Evolutionary conservation across 805 yeast species (phyloP).

Genomic region (Scheffersomyces spartinae): DNA sequence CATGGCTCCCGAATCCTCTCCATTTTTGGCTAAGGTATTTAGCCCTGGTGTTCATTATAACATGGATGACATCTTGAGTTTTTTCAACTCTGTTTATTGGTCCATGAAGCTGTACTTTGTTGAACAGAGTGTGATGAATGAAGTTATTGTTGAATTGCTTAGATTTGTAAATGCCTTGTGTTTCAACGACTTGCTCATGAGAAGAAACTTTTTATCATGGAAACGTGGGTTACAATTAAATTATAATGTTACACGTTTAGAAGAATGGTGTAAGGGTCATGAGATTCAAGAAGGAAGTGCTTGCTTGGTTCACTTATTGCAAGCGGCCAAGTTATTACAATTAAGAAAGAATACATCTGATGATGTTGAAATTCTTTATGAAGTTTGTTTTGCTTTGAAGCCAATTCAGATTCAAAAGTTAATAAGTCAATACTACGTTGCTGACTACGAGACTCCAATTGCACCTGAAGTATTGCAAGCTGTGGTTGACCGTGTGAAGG

Average conservation of each 20-base stretch:
- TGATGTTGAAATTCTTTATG: slow-evolving; percentile 86
- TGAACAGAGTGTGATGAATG: slow-evolving; percentile 74
- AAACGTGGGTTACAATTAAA: slow-evolving; percentile 94
- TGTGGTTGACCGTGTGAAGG: slow-evolving; percentile 71
- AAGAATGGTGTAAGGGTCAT: slow-evolving; percentile 97
- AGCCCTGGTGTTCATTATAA: slow-evolving; percentile 60
- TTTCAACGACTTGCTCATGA: slow-evolving; percentile 90
- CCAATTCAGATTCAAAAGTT: slow-evolving; percentile 94
- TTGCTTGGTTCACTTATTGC: slow-evolving; percentile 76
- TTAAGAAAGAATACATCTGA: slow-evolving; percentile 80
- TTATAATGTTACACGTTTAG: slow-evolving; percentile 90
- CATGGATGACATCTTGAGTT: slow-evolving; percentile 89
- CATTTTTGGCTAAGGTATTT: slow-evolving; percentile 77
- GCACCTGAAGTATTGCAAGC: slow-evolving; percentile 69
- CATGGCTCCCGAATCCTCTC: slow-evolving; percentile 71
- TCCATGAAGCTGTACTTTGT: slow-evolving; percentile 85
- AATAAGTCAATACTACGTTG: slow-evolving; percentile 77
- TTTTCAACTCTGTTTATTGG: slow-evolving; percentile 85
- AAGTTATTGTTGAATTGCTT: slow-evolving; percentile 72
- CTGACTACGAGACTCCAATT: slow-evolving; percentile 91
- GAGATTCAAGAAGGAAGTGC: slow-evolving; percentile 80
- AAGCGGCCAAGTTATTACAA: slow-evolving; percentile 88
- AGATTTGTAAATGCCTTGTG: slow-evolving; percentile 85
- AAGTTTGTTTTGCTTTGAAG: slow-evolving; percentile 85
- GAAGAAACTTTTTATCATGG: slow-evolving; percentile 92